Conservation (phyloP, 2,329 filamentous ascomycete genomes). For the Zymoseptoria tritici region DNA sequence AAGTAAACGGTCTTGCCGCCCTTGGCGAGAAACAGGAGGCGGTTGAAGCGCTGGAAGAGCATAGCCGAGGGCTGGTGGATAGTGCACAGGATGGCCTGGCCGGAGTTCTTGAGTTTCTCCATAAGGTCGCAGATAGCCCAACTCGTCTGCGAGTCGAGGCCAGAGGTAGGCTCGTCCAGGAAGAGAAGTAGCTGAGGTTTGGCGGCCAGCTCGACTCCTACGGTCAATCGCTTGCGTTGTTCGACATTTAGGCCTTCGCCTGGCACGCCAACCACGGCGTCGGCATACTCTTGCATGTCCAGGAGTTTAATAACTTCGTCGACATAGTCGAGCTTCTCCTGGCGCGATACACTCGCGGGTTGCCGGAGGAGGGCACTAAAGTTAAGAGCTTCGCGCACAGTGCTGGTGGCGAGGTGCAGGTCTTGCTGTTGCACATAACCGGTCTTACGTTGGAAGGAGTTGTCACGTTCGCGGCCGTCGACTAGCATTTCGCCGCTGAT, state of each 20-base stretch:
- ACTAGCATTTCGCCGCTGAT: conserved; percentile 83
- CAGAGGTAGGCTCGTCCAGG: conserved; percentile 90
- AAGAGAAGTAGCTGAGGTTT: conserved; percentile 86
- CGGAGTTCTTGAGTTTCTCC: conserved; percentile 80
- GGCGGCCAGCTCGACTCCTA: conserved; percentile 91
- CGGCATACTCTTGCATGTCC: conserved; percentile 84
- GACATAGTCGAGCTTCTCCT: conserved; percentile 80
- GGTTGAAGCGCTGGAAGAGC: conserved; percentile 85
- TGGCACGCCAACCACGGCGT: conserved; percentile 82
- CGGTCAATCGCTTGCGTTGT: conserved; percentile 71
- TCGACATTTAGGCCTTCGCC: conserved; percentile 73
- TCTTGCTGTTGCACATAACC: conserved; percentile 92
- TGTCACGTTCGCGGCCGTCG: conserved; percentile 64
- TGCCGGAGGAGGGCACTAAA: conserved; percentile 84
- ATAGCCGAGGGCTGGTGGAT: conserved; percentile 97
- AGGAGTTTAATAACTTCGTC: conserved; percentile 85
- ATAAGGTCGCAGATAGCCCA: conserved; percentile 87
- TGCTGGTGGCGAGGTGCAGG: conserved; percentile 74
- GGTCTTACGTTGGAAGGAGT: conserved; percentile 83
- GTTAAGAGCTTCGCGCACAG: conserved; percentile 77
- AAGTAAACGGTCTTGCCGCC: conserved; percentile 77
- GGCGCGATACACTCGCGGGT: conserved; percentile 60
- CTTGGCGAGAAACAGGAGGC: conserved; percentile 67
- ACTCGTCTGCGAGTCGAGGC: conserved; percentile 85
- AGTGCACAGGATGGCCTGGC: conserved; percentile 91